phyloP scores from a whole-genome alignment of 169 alveolate genomes.

The Plasmodium gaboni region DNA sequence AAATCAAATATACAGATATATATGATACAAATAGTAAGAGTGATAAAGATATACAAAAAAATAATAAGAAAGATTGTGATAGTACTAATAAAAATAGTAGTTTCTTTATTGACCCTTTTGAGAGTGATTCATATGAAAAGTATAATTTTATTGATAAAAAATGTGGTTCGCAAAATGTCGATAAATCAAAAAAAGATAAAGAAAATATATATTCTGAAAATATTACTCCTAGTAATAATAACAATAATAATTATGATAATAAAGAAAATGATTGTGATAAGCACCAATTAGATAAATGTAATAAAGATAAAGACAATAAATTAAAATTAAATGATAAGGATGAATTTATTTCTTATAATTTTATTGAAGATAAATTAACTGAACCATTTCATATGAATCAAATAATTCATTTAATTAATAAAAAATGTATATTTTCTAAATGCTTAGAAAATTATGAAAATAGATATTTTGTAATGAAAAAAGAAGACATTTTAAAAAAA shows the following conservation, averaged over 20 bases:
- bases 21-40: not conserved
- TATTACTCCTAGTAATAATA: not conserved
- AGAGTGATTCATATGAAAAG: not conserved
- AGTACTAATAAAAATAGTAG: too few species aligned
- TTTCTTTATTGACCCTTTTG: too few species aligned
- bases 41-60: not conserved
- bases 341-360: not conserved
- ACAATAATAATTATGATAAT: not conserved
- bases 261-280: not conserved
- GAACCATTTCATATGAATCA: conserved; percentile 3
- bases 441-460: conserved; percentile 20
- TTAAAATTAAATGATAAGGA: not conserved
- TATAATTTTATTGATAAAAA: not conserved
- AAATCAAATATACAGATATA: not conserved
- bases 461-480: not conserved
- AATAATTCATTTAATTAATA: conserved; percentile 24
- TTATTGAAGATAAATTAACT: conserved; percentile 2
- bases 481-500: not conserved
- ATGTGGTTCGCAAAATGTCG: not conserved
- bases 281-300: not conserved
- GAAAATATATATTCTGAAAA: not conserved
- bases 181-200: not conserved
- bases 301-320: not conserved
- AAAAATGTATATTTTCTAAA: not conserved
- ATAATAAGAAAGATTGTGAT: too few species aligned